phyloP scores from a whole-genome alignment of 805 yeast genomes.

The Phaffomyces opuntiae region DNA sequence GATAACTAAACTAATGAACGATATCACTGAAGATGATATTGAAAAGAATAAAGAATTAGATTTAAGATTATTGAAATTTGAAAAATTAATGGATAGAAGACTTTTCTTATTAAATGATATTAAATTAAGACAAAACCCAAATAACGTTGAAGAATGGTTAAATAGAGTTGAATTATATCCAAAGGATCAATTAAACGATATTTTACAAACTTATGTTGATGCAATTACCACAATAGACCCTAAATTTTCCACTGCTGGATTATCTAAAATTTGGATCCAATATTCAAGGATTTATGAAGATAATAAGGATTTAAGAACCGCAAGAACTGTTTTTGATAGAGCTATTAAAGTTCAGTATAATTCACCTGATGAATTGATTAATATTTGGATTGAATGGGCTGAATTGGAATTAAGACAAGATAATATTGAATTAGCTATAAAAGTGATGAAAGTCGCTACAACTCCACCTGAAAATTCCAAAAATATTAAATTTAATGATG shows the following conservation, averaged over 20 bases:
- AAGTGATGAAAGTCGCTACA: slow-evolving; percentile 36
- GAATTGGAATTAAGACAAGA: slow-evolving; percentile 50
- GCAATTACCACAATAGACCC: slow-evolving; percentile 69
- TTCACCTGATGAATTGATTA: slow-evolving; percentile 55
- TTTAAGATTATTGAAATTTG: slow-evolving; percentile 41
- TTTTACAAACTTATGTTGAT: slow-evolving; percentile 48
- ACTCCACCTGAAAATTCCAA: slow-evolving; percentile 28
- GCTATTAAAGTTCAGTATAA: slow-evolving; percentile 67
- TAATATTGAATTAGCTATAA: slow-evolving; percentile 37
- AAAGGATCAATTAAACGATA: slow-evolving; percentile 31
- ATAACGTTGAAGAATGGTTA: slow-evolving; percentile 65
- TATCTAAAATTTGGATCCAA: slow-evolving; percentile 60
- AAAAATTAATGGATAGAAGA: slow-evolving; percentile 49
- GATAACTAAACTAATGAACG: slow-evolving; percentile 20
- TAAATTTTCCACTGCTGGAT: slow-evolving; percentile 34
- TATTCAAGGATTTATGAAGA: slow-evolving; percentile 62
- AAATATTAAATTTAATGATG: slow-evolving; percentile 31
- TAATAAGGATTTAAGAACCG: slow-evolving; percentile 47
- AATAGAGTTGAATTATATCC: slow-evolving; percentile 46
- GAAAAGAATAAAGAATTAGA: slow-evolving; percentile 30
- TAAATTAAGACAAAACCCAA: slow-evolving; percentile 50
- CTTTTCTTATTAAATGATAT: slow-evolving; percentile 60
- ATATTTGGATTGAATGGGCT: slow-evolving; percentile 71
- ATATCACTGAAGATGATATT: slow-evolving; percentile 6
- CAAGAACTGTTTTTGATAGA: slow-evolving; percentile 54